Evolutionary conservation across 176 grass and related monocot species (phyloP), one percentile per base, ranked within the genome.

Genomic region (Rhynchospora tenuis): DNA sequence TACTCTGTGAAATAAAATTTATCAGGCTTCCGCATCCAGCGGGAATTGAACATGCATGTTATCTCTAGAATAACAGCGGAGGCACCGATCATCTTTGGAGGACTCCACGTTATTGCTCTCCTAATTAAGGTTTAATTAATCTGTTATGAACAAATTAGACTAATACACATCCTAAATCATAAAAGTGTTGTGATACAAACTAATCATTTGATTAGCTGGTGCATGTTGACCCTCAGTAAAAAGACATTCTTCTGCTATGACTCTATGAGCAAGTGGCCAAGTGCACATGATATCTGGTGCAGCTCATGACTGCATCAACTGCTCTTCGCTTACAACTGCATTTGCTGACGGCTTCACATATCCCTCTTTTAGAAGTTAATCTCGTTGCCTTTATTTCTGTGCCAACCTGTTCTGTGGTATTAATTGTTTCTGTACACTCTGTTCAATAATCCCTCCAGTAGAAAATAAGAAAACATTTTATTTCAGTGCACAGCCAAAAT

Each of bases 311-410:
- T 48, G 69, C 69, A 47, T 9, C 44, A 46, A 19, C n/a, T 47
- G 69, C 69, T 73, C 69, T 73, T 38, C 48, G 67, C 67, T 71
- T 71, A 46, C 67, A 46, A 71, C 42, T 71, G 67, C 67, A n/a
- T 22, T 46, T 71, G 69, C 42, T 20, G 67, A 73, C n/a, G 69
- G 20, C 43, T 48, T 73, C 64, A 23, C 23, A n/a, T 73, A 72
- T 72, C 19, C 47, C 17, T 73, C 69, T 48, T 42, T 47, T 44
- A 47, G 69, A 46, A 48, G 8, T 73, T 19, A 3, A 73, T 73
- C 19, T 73, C 19, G 69, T 48, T 47, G 69, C 19, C 69, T 73
- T 72, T 73, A 73, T 73, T 47, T 73, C 69, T 46, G 69, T 73
- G n/a, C 69, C 69, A 73, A 73, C 69, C 69, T 5, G 69, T 48